These are phyloP conservation scores for Paecilomyces variotii DNA, from an alignment of 2,329 filamentous ascomycete genomes.

Conservation along the genomic window DNA sequence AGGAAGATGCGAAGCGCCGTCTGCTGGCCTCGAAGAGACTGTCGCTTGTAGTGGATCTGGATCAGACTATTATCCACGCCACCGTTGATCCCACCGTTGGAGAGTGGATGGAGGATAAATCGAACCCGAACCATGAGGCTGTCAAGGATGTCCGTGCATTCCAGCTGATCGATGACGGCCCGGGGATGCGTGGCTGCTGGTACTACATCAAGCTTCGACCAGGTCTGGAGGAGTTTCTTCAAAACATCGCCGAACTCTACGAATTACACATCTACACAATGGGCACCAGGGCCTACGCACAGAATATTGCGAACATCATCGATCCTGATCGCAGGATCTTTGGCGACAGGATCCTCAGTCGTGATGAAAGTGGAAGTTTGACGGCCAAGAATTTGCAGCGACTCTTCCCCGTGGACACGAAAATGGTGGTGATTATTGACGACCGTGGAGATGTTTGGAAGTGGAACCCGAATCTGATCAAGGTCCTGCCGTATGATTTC, in stretches of 20 bases:
- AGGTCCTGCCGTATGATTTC: constrained; percentile 92
- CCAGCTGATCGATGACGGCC: constrained; percentile 78
- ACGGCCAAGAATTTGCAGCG: constrained; percentile 83
- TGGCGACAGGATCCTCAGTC: constrained; percentile 87
- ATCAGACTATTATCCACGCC: constrained; percentile 97
- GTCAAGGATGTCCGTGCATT: constrained; percentile 85
- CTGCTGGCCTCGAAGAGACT: constrained; percentile 75
- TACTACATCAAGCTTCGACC: constrained; percentile 99
- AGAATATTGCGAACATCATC: constrained; percentile 84
- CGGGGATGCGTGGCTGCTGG: constrained; percentile 68
- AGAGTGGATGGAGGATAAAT: constrained; percentile 85
- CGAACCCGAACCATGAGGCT: constrained; percentile 83
- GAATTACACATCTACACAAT: constrained; percentile 99
- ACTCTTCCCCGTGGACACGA: constrained; percentile 90
- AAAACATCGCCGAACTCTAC: constrained; percentile 69
- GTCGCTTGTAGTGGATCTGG: constrained; percentile 89
- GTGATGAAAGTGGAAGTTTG: constrained; percentile 93
- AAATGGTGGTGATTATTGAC: constrained; percentile 99
- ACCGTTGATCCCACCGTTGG: constrained; percentile 93
- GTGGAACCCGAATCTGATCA: constrained; percentile 87
- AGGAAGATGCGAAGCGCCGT: constrained; percentile 78
- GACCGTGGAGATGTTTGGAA: constrained; percentile 95
- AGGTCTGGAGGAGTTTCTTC: constrained; percentile 71
- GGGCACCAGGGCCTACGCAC: constrained; percentile 93
- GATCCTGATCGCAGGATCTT: constrained; percentile 86